Conservation (phyloP, 768 basidiomycete species). For the Tricholoma saponaceum region DNA sequence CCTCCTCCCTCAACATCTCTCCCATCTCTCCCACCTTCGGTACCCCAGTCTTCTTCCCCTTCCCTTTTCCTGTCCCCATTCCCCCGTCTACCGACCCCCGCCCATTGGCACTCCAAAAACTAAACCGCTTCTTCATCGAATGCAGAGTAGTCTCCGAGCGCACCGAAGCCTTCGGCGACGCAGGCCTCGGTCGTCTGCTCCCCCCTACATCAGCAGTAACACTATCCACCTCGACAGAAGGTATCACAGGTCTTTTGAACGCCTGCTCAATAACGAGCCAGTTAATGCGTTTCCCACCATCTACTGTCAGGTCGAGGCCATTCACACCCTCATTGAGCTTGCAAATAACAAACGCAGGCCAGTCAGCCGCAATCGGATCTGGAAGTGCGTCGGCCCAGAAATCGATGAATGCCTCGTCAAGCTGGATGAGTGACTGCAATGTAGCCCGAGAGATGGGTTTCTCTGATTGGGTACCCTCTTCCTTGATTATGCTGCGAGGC, state of each 20-base stretch:
- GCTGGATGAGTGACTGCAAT: slow-evolving; percentile 42
- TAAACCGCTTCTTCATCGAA: slow-evolving; percentile 59
- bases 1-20: slow-evolving; percentile 58
- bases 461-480: slow-evolving; percentile 19
- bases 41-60: slow-evolving; percentile 28
- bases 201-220: slow-evolving; percentile 1
- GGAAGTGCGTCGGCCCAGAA: slow-evolving; percentile 76
- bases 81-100: slow-evolving; percentile 27
- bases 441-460: slow-evolving; percentile 37
- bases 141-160: slow-evolving; percentile 43
- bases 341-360: slow-evolving; percentile 71
- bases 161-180: slow-evolving; percentile 41
- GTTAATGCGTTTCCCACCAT: slow-evolving; percentile 37
- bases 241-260: slow-evolving; percentile 36
- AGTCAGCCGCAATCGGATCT: slow-evolving; percentile 59
- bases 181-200: slow-evolving; percentile 24
- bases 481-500: slow-evolving; percentile 11
- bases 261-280: slow-evolving; percentile 73
- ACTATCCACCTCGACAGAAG: slow-evolving; percentile 18
- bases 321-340: slow-evolving; percentile 48
- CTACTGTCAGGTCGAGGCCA: slow-evolving; percentile 20
- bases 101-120: slow-evolving; percentile 45
- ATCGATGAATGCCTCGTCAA: slow-evolving; percentile 82
- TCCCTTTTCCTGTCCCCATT: slow-evolving; percentile 30
- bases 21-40: slow-evolving; percentile 65